Conservation (phyloP, 1,284 basidiomycete species). For the Apiotrichum montevideense region DNA sequence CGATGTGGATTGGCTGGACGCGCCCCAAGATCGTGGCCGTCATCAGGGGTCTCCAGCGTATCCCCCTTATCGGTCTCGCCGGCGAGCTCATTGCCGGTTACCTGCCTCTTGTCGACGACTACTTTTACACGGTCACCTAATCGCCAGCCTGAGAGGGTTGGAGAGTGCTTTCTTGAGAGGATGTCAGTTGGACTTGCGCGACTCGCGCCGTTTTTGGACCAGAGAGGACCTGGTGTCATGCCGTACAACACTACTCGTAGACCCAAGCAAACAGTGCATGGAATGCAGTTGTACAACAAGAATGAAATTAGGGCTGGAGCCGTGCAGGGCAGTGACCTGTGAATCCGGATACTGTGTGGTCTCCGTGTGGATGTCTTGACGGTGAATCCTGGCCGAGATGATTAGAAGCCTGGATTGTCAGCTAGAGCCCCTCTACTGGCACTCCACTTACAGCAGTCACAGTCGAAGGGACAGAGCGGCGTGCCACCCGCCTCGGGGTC, state of each 20-base stretch:
- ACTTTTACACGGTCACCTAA: constrained; percentile 56
- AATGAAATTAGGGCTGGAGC: no score
- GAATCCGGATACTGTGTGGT: no score
- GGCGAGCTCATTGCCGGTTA: constrained; percentile 78
- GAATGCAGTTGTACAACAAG: neutral
- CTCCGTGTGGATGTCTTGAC: no score
- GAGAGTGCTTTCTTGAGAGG: no score
- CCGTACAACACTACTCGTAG: no score
- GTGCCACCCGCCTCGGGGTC: constrained; percentile 67
- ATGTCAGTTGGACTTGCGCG: no score
- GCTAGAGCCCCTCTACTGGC: neutral
- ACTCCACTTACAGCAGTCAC: constrained; percentile 65
- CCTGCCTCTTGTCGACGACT: constrained; percentile 88
- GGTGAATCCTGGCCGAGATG: neutral
- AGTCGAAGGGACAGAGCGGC: constrained; percentile 61
- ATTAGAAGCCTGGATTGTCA: constrained; percentile 51
- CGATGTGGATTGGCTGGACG: constrained; percentile 81
- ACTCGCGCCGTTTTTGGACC: no score
- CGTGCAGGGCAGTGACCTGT: no score
- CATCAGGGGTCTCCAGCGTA: constrained; percentile 55
- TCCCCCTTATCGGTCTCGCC: constrained; percentile 68
- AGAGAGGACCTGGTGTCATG: no score
- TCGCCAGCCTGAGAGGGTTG: neutral
- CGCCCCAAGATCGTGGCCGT: constrained; percentile 66
- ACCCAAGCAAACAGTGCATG: no score